A percentile compares a stretch with the other conserved stretches of the same genome.
phyloP scores from a whole-genome alignment of 2,329 filamentous ascomycete genomes.

The Ophiostoma tasmaniense region DNA sequence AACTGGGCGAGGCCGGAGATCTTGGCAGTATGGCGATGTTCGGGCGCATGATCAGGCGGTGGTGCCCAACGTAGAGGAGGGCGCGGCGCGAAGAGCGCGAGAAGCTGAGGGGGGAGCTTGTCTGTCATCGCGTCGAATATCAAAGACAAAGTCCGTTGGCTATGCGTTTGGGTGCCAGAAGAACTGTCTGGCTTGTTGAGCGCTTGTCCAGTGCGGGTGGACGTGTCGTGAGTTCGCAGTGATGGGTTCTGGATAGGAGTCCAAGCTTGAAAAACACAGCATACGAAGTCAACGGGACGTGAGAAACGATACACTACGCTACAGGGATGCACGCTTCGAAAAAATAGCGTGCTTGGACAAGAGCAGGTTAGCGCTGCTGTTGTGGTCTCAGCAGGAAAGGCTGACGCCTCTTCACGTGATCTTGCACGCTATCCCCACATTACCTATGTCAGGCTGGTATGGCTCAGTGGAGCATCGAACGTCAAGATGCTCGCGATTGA shows the following conservation, averaged over 20 bases:
- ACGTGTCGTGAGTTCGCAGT: not conserved
- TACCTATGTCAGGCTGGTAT: not conserved
- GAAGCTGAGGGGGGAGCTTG: slow-evolving; percentile 84
- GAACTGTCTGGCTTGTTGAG: not conserved
- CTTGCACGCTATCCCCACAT: not conserved
- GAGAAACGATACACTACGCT: not conserved
- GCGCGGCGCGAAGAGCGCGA: slow-evolving; percentile 90
- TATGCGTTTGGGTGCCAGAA: not conserved
- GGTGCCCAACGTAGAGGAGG: slow-evolving; percentile 85
- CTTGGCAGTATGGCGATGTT: slow-evolving; percentile 66
- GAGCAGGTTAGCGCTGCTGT: not conserved
- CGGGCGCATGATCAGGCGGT: slow-evolving; percentile 71
- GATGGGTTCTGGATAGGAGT: not conserved
- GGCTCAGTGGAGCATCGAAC: not conserved
- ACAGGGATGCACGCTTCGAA: not conserved
- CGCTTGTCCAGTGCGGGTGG: not conserved
- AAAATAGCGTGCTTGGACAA: not conserved
- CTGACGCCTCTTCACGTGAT: slow-evolving; percentile 1
- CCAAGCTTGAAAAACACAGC: not conserved
- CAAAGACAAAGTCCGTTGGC: not conserved
- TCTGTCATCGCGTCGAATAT: slow-evolving; percentile 63
- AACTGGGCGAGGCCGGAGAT: slow-evolving; percentile 68
- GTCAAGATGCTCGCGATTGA: not conserved
- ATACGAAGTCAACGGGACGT: not conserved
- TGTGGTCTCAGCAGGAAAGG: not conserved